These are phyloP conservation scores for Saururus chinensis DNA, from an alignment of 164 flowering plant genomes.

Conservation along the genomic window DNA sequence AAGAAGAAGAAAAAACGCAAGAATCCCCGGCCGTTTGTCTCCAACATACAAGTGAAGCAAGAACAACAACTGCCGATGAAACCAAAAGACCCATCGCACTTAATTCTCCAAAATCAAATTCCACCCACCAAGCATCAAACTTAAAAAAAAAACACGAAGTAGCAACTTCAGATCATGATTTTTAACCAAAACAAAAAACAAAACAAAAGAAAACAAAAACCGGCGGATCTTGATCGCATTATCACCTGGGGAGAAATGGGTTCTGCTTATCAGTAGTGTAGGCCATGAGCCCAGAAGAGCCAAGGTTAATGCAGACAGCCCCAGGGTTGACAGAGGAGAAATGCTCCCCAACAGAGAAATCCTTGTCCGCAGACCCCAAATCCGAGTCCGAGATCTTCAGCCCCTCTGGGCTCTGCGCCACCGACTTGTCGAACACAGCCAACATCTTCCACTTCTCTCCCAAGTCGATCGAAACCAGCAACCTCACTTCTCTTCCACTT, in stretches of 20 bases:
- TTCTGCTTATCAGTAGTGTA: slow-evolving; percentile 56
- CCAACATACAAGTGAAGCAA: too few relatives aligned
- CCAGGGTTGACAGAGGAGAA: slow-evolving; percentile 50
- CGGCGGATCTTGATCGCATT: too few relatives aligned
- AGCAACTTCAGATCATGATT: slow-evolving; percentile 1
- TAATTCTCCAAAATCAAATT: too few relatives aligned
- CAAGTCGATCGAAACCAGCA: not conserved
- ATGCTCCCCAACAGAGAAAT: slow-evolving; percentile 42
- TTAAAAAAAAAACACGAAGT: too few relatives aligned
- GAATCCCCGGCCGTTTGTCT: too few relatives aligned
- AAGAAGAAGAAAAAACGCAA: too few relatives aligned
- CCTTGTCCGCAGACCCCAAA: slow-evolving; percentile 37
- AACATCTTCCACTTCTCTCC: slow-evolving; percentile 38
- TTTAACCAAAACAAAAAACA: not conserved
- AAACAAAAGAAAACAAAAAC: not conserved
- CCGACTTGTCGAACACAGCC: slow-evolving; percentile 82
- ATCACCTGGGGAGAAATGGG: slow-evolving; percentile 83
- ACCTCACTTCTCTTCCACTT: not conserved
- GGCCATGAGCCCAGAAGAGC: slow-evolving; percentile 46
- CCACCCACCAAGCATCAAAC: not conserved
- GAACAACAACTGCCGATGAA: too few relatives aligned
- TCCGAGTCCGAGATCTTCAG: slow-evolving; percentile 41
- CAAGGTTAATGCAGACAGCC: slow-evolving; percentile 58
- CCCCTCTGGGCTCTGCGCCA: slow-evolving; percentile 81
- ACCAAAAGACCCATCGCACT: too few relatives aligned